Evolutionary conservation across 441 rosid species (phyloP).

Genomic region (Isatis lusitanica): DNA sequence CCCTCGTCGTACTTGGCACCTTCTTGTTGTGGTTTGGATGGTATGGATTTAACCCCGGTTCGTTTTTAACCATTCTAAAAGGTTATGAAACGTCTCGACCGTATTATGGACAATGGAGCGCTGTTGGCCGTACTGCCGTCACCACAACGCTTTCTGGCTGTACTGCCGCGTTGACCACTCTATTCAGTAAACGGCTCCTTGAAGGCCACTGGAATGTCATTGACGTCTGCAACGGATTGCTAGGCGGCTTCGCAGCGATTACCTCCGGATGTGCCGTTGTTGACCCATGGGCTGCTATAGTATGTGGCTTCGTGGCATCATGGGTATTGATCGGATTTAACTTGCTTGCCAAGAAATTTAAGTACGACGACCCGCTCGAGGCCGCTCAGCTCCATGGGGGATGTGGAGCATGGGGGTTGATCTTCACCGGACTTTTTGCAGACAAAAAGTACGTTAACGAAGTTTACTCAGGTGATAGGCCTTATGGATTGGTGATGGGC

Average conservation of each 20-base stretch:
- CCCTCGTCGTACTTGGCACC: slow-evolving; percentile 57
- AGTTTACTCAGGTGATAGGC: slow-evolving; percentile 41
- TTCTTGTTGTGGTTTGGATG: slow-evolving; percentile 62
- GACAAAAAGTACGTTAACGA: slow-evolving; percentile 39
- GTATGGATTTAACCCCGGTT: slow-evolving; percentile 63
- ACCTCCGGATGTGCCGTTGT: slow-evolving; percentile 61
- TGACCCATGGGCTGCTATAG: slow-evolving; percentile 61
- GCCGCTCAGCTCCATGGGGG: slow-evolving; percentile 62
- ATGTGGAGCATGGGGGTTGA: slow-evolving; percentile 57
- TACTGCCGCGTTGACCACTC: slow-evolving; percentile 53
- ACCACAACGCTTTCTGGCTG: slow-evolving; percentile 61
- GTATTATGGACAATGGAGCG: slow-evolving; percentile 62
- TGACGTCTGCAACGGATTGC: slow-evolving; percentile 53
- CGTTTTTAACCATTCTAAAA: slow-evolving; percentile 46
- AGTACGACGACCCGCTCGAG: slow-evolving; percentile 54
- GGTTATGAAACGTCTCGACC: slow-evolving; percentile 28
- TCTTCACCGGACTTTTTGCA: slow-evolving; percentile 57
- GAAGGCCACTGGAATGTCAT: slow-evolving; percentile 41
- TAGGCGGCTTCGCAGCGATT: slow-evolving; percentile 65
- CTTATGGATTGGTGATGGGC: slow-evolving; percentile 52
- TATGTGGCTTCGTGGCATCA: slow-evolving; percentile 53
- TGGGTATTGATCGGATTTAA: slow-evolving; percentile 49
- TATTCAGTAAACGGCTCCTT: slow-evolving; percentile 44
- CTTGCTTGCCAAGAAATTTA: slow-evolving; percentile 41
- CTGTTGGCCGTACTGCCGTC: slow-evolving; percentile 56